These are phyloP conservation scores for Bertia moriformis DNA, from an alignment of 2,329 filamentous ascomycete genomes.

Conservation along the genomic window DNA sequence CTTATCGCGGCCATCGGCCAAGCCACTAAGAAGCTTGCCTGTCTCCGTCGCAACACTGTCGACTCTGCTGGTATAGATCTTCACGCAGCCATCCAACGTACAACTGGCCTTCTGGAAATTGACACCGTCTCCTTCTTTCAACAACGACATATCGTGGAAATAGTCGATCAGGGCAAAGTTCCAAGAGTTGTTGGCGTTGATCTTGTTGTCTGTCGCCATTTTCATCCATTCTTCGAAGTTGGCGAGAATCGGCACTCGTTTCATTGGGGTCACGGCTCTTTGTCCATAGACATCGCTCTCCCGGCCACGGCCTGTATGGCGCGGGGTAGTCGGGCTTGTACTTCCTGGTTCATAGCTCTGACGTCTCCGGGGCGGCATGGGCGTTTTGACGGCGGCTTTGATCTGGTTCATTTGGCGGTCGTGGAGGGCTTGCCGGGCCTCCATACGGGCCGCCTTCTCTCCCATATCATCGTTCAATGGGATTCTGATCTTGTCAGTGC, in stretches of 20 bases:
- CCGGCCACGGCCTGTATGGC: slow-evolving; percentile 32
- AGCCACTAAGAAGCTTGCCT: slow-evolving; percentile 79
- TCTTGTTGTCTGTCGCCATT: slow-evolving; percentile 98
- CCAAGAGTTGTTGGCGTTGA: slow-evolving; percentile 56
- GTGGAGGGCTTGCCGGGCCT: slow-evolving; percentile 75
- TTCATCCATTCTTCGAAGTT: slow-evolving; percentile 99
- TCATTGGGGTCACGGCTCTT: slow-evolving; percentile 83
- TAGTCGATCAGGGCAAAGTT: slow-evolving; percentile 79
- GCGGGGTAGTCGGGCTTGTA: slow-evolving; percentile 12
- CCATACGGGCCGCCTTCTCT: slow-evolving; percentile 77
- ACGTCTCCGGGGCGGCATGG: slow-evolving; percentile 30
- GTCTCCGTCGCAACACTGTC: slow-evolving; percentile 97
- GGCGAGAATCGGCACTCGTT: slow-evolving; percentile 83
- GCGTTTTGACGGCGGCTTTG: slow-evolving; percentile 57
- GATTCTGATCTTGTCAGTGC: slow-evolving; percentile 44
- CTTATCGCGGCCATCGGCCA: slow-evolving; percentile 73
- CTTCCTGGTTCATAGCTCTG: slow-evolving; percentile 18
- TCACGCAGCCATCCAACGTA: slow-evolving; percentile 93
- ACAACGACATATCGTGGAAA: slow-evolving; percentile 95
- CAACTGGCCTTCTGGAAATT: slow-evolving; percentile 98
- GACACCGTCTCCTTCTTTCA: slow-evolving; percentile 91
- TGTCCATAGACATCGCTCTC: slow-evolving; percentile 54
- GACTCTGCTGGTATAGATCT: slow-evolving; percentile 96
- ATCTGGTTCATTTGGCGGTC: slow-evolving; percentile 87
- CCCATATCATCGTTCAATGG: slow-evolving; percentile 89